These are phyloP conservation scores for Tilletia horrida DNA, from an alignment of 1,284 basidiomycete genomes.

Conservation along the genomic window DNA sequence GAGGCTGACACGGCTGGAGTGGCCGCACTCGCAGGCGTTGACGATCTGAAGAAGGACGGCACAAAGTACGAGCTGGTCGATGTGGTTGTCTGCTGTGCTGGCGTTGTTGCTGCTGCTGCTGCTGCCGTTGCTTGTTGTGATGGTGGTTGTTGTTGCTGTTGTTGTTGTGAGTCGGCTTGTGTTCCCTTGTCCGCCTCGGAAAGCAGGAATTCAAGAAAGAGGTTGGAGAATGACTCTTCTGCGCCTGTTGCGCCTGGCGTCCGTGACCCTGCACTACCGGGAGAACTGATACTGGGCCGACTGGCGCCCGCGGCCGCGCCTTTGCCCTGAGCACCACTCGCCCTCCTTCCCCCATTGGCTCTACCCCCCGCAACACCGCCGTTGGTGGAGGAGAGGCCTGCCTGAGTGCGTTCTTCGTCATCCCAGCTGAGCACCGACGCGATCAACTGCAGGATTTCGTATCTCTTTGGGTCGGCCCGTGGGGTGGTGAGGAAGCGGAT, in stretches of 20 bases:
- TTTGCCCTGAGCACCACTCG: not conserved
- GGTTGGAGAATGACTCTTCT: conserved; percentile 49
- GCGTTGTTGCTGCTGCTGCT: not conserved
- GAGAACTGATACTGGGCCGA: not conserved
- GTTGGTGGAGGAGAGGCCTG: conserved; percentile 63
- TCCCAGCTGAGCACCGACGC: conserved; percentile 85
- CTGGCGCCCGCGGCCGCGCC: not conserved
- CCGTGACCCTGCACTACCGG: not conserved
- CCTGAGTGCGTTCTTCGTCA: conserved; percentile 82
- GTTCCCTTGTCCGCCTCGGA: conserved; percentile 44
- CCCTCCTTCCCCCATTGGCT: not conserved
- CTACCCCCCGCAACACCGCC: not conserved
- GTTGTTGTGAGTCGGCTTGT: conserved; percentile 14
- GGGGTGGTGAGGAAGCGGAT: conserved; percentile 88
- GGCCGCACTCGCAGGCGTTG: not conserved
- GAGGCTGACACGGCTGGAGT: not conserved
- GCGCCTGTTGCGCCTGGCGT: conserved; percentile 14
- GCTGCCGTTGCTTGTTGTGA: conserved; percentile 12
- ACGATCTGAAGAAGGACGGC: not conserved
- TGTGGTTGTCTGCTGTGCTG: not conserved
- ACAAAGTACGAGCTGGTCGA: not conserved
- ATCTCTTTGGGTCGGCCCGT: conserved; percentile 85
- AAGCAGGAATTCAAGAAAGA: conserved; percentile 53
- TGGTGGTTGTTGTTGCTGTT: conserved; percentile 13
- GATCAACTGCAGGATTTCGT: conserved; percentile 89